Conservation (phyloP, 768 basidiomycete species). For the Kwoniella pini region DNA sequence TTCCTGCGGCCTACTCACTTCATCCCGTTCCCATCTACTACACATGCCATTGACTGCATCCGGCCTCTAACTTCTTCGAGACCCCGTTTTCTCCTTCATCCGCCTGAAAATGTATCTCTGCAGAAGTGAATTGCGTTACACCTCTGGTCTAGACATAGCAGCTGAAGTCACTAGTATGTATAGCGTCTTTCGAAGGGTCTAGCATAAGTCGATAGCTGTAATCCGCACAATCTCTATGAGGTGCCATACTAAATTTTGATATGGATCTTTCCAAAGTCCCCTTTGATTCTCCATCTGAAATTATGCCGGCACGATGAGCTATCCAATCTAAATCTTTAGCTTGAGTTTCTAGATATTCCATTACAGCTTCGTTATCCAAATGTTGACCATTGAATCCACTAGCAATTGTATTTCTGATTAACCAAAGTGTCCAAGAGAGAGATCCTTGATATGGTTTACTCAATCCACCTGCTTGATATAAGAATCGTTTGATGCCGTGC, state of each 20-base stretch:
- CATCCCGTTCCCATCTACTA: too few relatives aligned
- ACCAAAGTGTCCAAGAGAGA: conserved; percentile 18
- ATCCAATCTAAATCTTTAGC: conserved; percentile 31
- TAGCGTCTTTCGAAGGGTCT: conserved; percentile 14
- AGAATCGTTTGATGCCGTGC: conserved; percentile 21
- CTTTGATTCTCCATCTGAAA: conserved; percentile 26
- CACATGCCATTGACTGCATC: too few relatives aligned
- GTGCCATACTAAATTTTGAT: conserved; percentile 16
- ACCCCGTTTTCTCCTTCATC: too few relatives aligned
- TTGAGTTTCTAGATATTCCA: conserved; percentile 31
- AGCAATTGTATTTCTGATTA: conserved; percentile 22
- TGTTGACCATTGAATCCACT: conserved; percentile 28
- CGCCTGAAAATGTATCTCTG: too few relatives aligned
- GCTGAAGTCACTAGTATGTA: conserved; percentile 27
- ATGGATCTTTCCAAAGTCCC: conserved; percentile 18
- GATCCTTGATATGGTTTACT: conserved; percentile 21
- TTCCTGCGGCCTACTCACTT: too few relatives aligned
- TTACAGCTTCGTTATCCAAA: conserved; percentile 31
- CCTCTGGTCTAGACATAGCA: conserved; percentile 4
- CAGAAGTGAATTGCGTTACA: too few relatives aligned
- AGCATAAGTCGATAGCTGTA: conserved; percentile 23
- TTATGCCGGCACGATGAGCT: conserved; percentile 28
- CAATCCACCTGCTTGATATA: conserved; percentile 30
- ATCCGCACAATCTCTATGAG: conserved; percentile 21
- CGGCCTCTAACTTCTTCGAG: too few relatives aligned